These are phyloP conservation scores for Aleurites moluccanus DNA, from an alignment of 441 rosid species.

Conservation along the genomic window DNA sequence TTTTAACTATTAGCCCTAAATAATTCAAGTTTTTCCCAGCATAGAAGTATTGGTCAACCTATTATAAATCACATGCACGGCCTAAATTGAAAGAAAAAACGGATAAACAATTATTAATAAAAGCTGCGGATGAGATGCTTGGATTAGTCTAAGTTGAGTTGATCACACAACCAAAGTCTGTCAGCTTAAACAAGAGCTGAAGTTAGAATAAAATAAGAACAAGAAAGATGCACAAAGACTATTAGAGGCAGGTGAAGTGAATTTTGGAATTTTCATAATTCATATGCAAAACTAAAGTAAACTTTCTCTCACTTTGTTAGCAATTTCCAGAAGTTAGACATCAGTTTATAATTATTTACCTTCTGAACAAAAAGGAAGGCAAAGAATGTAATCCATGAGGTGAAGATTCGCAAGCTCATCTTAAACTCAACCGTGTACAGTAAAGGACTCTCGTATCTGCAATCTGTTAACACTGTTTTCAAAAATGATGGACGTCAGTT, in stretches of 20 bases:
- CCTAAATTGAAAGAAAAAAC: not conserved
- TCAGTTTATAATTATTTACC: constrained; percentile 34
- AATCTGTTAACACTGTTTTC: constrained; percentile 26
- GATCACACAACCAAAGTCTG: not conserved
- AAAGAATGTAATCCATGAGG: constrained; percentile 34
- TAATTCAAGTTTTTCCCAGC: too few relatives aligned
- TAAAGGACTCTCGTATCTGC: constrained; percentile 32
- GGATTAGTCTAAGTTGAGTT: not conserved
- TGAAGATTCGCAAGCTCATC: constrained; percentile 30
- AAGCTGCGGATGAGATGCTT: not conserved
- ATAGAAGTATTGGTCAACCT: not conserved
- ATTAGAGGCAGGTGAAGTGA: not conserved
- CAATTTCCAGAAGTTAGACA: constrained; percentile 27
- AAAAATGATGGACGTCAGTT: constrained; percentile 33
- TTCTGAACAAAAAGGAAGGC: constrained; percentile 47
- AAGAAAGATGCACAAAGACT: not conserved
- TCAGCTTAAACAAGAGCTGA: not conserved
- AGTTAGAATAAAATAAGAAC: constrained; percentile 1
- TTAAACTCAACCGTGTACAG: constrained; percentile 29
- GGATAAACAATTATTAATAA: not conserved
- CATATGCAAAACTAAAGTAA: constrained; percentile 6
- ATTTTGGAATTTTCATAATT: constrained; percentile 8
- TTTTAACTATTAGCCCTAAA: not conserved
- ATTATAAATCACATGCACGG: too few relatives aligned
- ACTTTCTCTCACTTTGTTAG: constrained; percentile 16